Evolutionary conservation across 257 asterid genomes (phyloP).

Genomic region (Penstemon eatonii): DNA sequence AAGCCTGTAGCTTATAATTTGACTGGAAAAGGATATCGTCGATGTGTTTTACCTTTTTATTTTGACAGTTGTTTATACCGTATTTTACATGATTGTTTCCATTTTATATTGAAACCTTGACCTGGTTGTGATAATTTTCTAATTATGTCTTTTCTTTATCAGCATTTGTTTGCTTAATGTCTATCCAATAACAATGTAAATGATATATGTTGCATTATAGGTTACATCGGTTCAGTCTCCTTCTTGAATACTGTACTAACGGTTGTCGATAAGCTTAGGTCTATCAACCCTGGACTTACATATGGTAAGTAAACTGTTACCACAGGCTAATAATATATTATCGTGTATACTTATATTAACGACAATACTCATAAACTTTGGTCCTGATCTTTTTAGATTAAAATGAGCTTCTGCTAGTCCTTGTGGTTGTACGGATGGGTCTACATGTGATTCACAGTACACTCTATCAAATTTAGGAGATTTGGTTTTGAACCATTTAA

Average conservation of each 20-base stretch:
- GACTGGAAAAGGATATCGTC: constrained; percentile 1
- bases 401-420: constrained; percentile 14
- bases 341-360: background rate
- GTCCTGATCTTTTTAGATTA: constrained; percentile 15
- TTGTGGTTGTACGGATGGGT: constrained; percentile 3
- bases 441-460: constrained; percentile 1
- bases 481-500: background rate
- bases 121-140: background rate
- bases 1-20: background rate
- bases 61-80: constrained; percentile 4
- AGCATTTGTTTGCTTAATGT: constrained; percentile 18
- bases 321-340: constrained; percentile 7
- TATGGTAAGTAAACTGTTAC: constrained; percentile 57
- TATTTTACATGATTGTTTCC: constrained; percentile 20
- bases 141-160: background rate
- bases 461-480: constrained; percentile 4
- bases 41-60: background rate
- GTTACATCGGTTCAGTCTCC: constrained; percentile 94
- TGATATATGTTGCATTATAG: constrained; percentile 42
- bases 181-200: background rate
- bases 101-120: constrained; percentile 11
- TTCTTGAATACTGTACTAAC: constrained; percentile 78
- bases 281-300: constrained; percentile 84
- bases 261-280: constrained; percentile 86
- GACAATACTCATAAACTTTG: background rate